A percentile compares a stretch with the other conserved stretches of the same genome.
Evolutionary conservation across 2,329 filamentous ascomycete genomes (phyloP).

Genomic region (Trichothecium sympodiale): DNA sequence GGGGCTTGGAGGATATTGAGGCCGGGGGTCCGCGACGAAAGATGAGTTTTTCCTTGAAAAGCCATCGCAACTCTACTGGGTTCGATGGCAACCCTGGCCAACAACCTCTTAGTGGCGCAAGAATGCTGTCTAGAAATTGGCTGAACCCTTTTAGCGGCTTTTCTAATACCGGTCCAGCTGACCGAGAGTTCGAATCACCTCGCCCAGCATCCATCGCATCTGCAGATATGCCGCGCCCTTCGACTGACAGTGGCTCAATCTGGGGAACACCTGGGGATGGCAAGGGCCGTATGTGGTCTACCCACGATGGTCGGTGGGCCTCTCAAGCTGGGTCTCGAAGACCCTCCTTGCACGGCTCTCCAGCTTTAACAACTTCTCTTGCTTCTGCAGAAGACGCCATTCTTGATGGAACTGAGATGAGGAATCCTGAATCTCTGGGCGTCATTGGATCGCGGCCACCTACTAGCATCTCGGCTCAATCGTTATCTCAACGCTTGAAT

Average conservation of each 20-base stretch:
- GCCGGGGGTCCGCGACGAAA: constrained; percentile 31
- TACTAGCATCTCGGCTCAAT: constrained; percentile 18
- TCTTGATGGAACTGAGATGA: constrained; percentile 43
- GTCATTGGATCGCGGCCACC: constrained; percentile 72
- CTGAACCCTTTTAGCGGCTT: constrained; percentile 40
- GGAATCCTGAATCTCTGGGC: constrained; percentile 41
- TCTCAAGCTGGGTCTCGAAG: constrained; percentile 22
- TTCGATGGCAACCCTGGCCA: constrained; percentile 27
- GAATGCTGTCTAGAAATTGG: constrained; percentile 16
- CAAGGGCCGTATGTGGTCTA: constrained; percentile 57
- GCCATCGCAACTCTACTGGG: constrained; percentile 35
- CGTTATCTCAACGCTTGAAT: constrained; percentile 58
- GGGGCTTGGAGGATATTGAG: constrained; percentile 45
- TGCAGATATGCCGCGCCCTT: constrained; percentile 62
- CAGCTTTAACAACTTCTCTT: constrained; percentile 48
- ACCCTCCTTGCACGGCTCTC: constrained; percentile 60
- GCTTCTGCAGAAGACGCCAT: constrained; percentile 56
- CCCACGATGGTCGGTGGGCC: constrained; percentile 19
- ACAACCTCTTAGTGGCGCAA: constrained; percentile 19
- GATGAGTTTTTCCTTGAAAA: constrained; percentile 51
- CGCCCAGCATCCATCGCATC: constrained; percentile 60
- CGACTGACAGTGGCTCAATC: constrained; percentile 67
- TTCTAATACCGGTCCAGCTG: constrained; percentile 35
- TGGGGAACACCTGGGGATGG: constrained; percentile 49
- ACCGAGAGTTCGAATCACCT: constrained; percentile 47